phyloP scores from a whole-genome alignment of 441 rosid genomes.

The Gossypium davidsonii region DNA sequence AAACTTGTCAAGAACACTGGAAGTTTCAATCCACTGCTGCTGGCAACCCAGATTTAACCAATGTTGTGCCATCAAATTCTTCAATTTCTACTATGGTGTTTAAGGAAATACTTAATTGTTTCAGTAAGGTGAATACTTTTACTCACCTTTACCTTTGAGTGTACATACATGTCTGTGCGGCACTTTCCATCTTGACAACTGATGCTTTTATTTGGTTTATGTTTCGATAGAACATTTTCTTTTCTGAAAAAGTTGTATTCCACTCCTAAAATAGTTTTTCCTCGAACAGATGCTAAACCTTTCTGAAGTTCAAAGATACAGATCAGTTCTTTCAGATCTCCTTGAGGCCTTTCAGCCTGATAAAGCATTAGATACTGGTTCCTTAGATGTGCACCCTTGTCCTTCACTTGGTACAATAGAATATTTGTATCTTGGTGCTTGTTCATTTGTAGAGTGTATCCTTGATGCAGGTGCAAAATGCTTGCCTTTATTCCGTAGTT shows the following conservation, averaged over 20 bases:
- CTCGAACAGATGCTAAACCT: slow-evolving; percentile 51
- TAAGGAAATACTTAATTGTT: slow-evolving; percentile 61
- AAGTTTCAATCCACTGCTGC: slow-evolving; percentile 44
- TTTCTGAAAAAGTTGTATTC: slow-evolving; percentile 11
- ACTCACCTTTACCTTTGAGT: neutral
- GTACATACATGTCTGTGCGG: neutral
- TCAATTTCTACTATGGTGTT: slow-evolving; percentile 43
- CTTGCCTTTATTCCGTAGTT: slow-evolving; percentile 12
- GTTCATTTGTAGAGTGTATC: slow-evolving; percentile 55
- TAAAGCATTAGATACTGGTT: slow-evolving; percentile 29
- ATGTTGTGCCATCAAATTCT: slow-evolving; percentile 40
- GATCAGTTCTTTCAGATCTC: slow-evolving; percentile 44
- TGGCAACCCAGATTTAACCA: slow-evolving; percentile 45
- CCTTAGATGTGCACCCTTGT: slow-evolving; percentile 33
- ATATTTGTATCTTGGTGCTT: slow-evolving; percentile 55
- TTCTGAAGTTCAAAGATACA: slow-evolving; percentile 44
- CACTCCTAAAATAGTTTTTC: slow-evolving; percentile 13
- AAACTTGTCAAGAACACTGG: slow-evolving; percentile 67
- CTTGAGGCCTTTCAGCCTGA: slow-evolving; percentile 60
- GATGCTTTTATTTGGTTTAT: neutral
- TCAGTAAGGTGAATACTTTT: slow-evolving; percentile 48
- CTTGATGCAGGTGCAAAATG: slow-evolving; percentile 43
- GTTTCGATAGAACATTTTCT: neutral
- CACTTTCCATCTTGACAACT: slow-evolving; percentile 8
- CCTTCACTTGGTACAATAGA: slow-evolving; percentile 58